phyloP scores from a whole-genome alignment of 2,329 filamentous ascomycete genomes.

The Zymoseptoria ardabiliae region DNA sequence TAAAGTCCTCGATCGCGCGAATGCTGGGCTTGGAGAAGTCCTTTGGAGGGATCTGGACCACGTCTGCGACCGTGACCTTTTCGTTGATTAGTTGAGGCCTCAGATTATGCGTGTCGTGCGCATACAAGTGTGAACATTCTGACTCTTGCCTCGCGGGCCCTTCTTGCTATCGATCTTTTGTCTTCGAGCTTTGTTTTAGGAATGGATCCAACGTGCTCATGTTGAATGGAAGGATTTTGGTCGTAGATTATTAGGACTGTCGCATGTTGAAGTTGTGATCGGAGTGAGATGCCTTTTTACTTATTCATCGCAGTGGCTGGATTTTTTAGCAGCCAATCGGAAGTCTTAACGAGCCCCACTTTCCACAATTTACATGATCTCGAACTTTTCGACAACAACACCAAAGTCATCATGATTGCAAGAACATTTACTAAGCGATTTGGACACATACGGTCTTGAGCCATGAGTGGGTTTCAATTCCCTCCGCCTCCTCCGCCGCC shows the following conservation, averaged over 20 bases:
- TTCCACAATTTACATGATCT: not conserved
- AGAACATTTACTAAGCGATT: not conserved
- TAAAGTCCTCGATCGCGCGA: conserved; percentile 87
- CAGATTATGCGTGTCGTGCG: not conserved
- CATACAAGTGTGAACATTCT: conserved; percentile 14
- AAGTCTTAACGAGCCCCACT: not conserved
- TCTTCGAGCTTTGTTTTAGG: not conserved
- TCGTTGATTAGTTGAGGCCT: not conserved
- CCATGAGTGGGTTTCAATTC: conserved; percentile 34
- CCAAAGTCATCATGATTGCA: not conserved
- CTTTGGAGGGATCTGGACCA: conserved; percentile 84
- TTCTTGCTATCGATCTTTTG: not conserved
- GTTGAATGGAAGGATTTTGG: not conserved
- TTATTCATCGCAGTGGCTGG: not conserved
- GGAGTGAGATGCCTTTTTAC: not conserved
- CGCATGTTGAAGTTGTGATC: not conserved
- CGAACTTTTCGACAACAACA: not conserved
- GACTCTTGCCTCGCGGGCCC: not conserved
- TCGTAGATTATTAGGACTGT: not conserved
- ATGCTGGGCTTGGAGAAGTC: conserved; percentile 79
- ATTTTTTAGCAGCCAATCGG: not conserved
- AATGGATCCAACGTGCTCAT: not conserved
- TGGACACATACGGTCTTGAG: not conserved
- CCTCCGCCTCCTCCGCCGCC: conserved; percentile 43
- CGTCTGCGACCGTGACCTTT: conserved; percentile 86